Evolutionary conservation across 2,329 filamentous ascomycete species (phyloP).

Genomic region (Alternaria panax): DNA sequence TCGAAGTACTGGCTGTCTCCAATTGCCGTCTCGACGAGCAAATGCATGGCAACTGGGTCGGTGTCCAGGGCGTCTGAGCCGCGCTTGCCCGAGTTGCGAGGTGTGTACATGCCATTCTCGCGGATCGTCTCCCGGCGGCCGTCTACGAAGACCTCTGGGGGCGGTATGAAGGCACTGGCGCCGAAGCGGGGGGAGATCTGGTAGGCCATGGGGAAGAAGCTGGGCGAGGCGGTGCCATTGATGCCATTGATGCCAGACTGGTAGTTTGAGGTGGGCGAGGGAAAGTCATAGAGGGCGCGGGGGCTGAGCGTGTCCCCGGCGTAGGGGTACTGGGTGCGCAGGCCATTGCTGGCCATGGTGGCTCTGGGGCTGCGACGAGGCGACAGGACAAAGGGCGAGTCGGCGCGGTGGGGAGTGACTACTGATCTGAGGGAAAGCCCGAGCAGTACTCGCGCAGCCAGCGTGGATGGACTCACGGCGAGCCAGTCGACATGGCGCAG

Average conservation of each 20-base stretch:
- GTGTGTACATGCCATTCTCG: constrained; percentile 37
- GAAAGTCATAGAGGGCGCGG: constrained; percentile 45
- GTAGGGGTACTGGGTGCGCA: constrained; percentile 48
- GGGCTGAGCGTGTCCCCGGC: constrained; percentile 42
- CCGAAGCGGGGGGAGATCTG: constrained; percentile 47
- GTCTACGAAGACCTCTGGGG: constrained; percentile 48
- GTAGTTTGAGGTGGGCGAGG: constrained; percentile 50
- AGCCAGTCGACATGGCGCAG: constrained; percentile 32
- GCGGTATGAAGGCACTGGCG: constrained; percentile 48
- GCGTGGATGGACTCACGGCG: constrained; percentile 39
- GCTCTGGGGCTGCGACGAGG: constrained; percentile 16
- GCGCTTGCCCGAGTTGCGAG: constrained; percentile 39
- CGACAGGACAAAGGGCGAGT: neutral
- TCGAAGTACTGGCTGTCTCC: constrained; percentile 86
- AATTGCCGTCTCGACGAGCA: constrained; percentile 92
- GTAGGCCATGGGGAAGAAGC: constrained; percentile 49
- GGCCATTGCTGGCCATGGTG: constrained; percentile 44
- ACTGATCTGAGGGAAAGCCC: constrained; percentile 30
- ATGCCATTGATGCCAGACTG: constrained; percentile 42
- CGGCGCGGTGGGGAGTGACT: constrained; percentile 29
- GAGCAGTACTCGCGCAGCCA: constrained; percentile 34
- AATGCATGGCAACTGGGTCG: constrained; percentile 79
- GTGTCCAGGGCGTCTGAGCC: constrained; percentile 47
- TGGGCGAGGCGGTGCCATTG: constrained; percentile 37
- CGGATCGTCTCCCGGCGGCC: constrained; percentile 37